Evolutionary conservation across 2,329 filamentous ascomycete genomes (phyloP).

Genomic region (Nannizziopsis barbatae): DNA sequence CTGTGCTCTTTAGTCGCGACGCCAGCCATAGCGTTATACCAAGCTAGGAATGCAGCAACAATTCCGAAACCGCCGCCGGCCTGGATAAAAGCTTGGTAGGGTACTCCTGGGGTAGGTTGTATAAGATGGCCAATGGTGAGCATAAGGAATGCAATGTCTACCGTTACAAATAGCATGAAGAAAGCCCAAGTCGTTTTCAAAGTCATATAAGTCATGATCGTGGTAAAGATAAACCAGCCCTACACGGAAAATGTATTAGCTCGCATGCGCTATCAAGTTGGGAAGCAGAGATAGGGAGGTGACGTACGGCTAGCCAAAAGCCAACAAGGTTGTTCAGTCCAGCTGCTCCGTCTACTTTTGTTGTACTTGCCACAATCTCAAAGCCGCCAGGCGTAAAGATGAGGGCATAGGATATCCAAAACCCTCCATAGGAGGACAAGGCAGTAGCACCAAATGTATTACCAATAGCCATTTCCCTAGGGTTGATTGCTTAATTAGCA

Average conservation of each 20-base stretch:
- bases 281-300: neutral
- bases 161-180: slow-evolving; percentile 64
- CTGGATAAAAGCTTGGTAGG: slow-evolving; percentile 47
- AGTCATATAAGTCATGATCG: slow-evolving; percentile 60
- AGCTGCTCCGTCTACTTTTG: slow-evolving; percentile 20
- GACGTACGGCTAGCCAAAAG: slow-evolving; percentile 55
- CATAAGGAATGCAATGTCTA: slow-evolving; percentile 65
- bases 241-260: slow-evolving; percentile 17
- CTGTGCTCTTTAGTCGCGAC: slow-evolving; percentile 59
- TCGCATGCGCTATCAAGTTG: neutral
- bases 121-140: slow-evolving; percentile 55
- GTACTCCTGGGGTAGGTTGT: slow-evolving; percentile 32
- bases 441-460: slow-evolving; percentile 80
- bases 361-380: slow-evolving; percentile 44
- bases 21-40: slow-evolving; percentile 79
- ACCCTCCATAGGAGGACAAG: slow-evolving; percentile 69
- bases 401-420: slow-evolving; percentile 68
- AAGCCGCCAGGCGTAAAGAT: slow-evolving; percentile 59
- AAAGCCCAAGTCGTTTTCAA: slow-evolving; percentile 67
- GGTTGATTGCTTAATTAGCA: neutral
- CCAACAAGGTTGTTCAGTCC: slow-evolving; percentile 53
- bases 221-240: slow-evolving; percentile 79
- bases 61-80: slow-evolving; percentile 72
- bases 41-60: slow-evolving; percentile 66
- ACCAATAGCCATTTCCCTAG: slow-evolving; percentile 73